Evolutionary conservation across 129 eudicot genomes (phyloP), one percentile per base, ranked within the genome.

Genomic region (Scalesia atractyloides): DNA sequence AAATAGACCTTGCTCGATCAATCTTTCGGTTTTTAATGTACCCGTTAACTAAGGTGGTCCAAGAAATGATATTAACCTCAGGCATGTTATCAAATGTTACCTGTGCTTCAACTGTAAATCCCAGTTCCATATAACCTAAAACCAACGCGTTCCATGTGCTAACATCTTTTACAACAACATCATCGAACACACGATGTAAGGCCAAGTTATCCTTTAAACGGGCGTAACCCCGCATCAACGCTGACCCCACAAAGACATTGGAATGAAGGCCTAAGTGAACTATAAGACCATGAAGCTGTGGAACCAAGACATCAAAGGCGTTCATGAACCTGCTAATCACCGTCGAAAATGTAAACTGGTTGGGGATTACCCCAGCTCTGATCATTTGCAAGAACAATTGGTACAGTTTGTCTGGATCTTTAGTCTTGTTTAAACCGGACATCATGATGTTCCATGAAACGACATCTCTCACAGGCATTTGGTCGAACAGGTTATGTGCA

Each of bases 361-460:
- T 77, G 8, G 95, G 96, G 36, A 34, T 74, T 71, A 54, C 39
- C 3, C 85, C 83, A 22, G 61, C 64, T 68, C 80, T 74, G 11
- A 56, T 56, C 93, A 92, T 82, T 57, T 78, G 73, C 70, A 85
- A 66, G 81, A 76, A 89, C 61, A 53, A 67, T 0, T 51, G 74
- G 77, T 69, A 66, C 0, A 80, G 68, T 41, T 72, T 67, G 49
- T 69, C 43, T 10, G 82, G 85, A 30, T 78, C 48, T 30, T 62
- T 72, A 4, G 19, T 41, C 46, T 82, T 84, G 61, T 80, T 87
- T 1, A 72, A 75, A 49, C 96, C 91, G 0, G 95, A 87, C 54
- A 92, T 63, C 83, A 89, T 72, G 60, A 88, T 76, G 76, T 92
- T 92, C 96, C 96, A 92, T 9, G 91, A 92, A 76, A 92, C 89